phyloP scores from a whole-genome alignment of 2,329 filamentous ascomycete species.

The Chaetomium sp. region DNA sequence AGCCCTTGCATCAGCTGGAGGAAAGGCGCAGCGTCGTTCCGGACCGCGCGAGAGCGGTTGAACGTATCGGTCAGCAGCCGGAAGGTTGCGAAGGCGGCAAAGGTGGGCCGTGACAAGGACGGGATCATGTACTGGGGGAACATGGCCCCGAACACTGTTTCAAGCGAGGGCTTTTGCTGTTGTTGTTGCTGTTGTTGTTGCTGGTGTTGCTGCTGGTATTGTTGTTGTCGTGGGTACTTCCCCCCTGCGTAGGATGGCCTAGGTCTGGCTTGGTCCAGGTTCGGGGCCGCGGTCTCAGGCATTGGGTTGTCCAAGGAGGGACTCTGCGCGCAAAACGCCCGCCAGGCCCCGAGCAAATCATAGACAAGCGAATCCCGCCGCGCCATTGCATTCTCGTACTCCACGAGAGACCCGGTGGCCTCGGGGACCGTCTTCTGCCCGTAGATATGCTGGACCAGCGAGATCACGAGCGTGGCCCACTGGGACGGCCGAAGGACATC shows the following conservation, averaged over 20 bases:
- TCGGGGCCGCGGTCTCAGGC: neutral
- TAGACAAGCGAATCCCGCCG: slow-evolving; percentile 29
- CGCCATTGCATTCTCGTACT: slow-evolving; percentile 27
- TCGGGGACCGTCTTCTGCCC: slow-evolving; percentile 22
- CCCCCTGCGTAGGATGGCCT: neutral
- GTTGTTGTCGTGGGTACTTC: too few species aligned
- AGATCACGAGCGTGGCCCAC: slow-evolving; percentile 32
- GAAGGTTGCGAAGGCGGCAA: slow-evolving; percentile 35
- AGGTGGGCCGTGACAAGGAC: slow-evolving; percentile 25
- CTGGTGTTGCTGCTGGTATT: too few species aligned
- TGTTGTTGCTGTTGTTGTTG: neutral
- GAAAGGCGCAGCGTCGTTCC: slow-evolving; percentile 23
- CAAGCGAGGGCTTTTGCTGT: slow-evolving; percentile 19
- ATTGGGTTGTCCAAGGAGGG: slow-evolving; percentile 1
- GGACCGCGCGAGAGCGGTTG: slow-evolving; percentile 15
- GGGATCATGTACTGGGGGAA: slow-evolving; percentile 30
- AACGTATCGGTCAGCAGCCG: slow-evolving; percentile 32
- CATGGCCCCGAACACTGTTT: slow-evolving; percentile 28
- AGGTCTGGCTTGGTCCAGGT: neutral
- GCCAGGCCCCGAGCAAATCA: slow-evolving; percentile 38
- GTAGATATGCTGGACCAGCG: slow-evolving; percentile 30
- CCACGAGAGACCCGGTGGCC: slow-evolving; percentile 24
- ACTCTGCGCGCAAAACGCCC: slow-evolving; percentile 31
- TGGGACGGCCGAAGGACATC: slow-evolving; percentile 28
- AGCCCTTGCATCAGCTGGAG: slow-evolving; percentile 22